A percentile compares a stretch with the other conserved stretches of the same genome.
Conservation (phyloP, 176 grass and related monocot genomes). For the sorghum (Sorghum bicolor) region DNA sequence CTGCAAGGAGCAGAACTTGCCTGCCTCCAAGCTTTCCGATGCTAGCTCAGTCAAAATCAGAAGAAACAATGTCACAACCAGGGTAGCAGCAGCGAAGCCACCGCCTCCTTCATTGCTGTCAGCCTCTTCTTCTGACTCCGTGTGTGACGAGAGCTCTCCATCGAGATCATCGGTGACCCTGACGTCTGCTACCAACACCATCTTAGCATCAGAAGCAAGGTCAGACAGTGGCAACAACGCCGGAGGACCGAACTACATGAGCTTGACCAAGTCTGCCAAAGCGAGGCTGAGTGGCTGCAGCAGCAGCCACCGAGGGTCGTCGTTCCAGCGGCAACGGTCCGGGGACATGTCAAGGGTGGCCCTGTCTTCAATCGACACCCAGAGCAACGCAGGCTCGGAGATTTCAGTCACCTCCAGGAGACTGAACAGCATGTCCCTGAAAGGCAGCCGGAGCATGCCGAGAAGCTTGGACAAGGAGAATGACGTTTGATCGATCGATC, state of each 20-base stretch:
- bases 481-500: background rate
- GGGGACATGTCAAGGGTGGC: constrained; percentile 37
- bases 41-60: constrained; percentile 29
- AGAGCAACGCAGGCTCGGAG: constrained; percentile 42
- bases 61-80: constrained; percentile 57
- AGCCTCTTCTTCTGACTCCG: constrained; percentile 54
- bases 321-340: constrained; percentile 34
- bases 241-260: constrained; percentile 66
- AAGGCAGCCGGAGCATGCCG: constrained; percentile 44
- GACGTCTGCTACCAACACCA: constrained; percentile 20
- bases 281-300: constrained; percentile 47
- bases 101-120: constrained; percentile 37
- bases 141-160: constrained; percentile 27
- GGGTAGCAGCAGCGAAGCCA: constrained; percentile 50
- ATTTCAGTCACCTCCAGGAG: constrained; percentile 21
- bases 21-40: constrained; percentile 36
- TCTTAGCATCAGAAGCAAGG: constrained; percentile 33
- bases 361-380: constrained; percentile 52
- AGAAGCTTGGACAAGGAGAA: constrained; percentile 77
- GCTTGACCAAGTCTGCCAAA: constrained; percentile 63
- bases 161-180: constrained; percentile 49
- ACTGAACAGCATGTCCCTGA: constrained; percentile 25
- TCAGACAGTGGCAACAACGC: constrained; percentile 28
- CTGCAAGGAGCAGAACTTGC: constrained; percentile 29
- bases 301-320: constrained; percentile 17